These are phyloP conservation scores for Gracilaria vermiculophylla DNA, from an alignment of 23 red algal genomes.

Conservation along the genomic window DNA sequence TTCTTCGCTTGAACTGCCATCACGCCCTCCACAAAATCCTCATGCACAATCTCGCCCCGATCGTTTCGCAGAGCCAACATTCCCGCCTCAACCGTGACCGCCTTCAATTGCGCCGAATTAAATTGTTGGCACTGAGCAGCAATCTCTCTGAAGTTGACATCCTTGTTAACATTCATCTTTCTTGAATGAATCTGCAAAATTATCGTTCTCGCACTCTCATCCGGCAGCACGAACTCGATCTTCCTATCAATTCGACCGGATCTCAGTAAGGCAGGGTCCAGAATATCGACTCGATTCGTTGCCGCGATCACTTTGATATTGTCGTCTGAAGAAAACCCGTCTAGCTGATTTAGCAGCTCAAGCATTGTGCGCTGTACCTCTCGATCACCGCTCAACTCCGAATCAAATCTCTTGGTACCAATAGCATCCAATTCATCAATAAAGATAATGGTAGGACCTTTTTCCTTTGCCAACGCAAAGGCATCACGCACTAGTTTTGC, in stretches of 20 bases:
- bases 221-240: constrained; percentile 97
- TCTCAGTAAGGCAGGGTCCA: constrained; percentile 94
- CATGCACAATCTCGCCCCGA: constrained; percentile 87
- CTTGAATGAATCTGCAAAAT: constrained; percentile 98
- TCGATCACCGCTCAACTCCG: constrained; percentile 93
- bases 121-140: constrained; percentile 94
- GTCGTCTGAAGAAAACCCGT: constrained; percentile 92
- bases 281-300: constrained; percentile 98
- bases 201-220: constrained; percentile 85
- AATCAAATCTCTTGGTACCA: constrained; percentile 99
- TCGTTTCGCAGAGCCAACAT: constrained; percentile 89
- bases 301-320: constrained; percentile 93
- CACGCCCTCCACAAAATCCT: constrained; percentile 99
- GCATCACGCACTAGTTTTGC: constrained; percentile 99
- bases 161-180: constrained; percentile 98
- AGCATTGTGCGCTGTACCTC: constrained; percentile 99
- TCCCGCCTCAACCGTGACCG: constrained; percentile 96
- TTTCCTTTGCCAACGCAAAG: constrained; percentile 97
- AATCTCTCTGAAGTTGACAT: constrained; percentile 95
- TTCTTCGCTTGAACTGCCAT: constrained; percentile 98
- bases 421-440: constrained; percentile 99
- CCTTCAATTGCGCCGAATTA: constrained; percentile 96
- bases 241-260: constrained; percentile 96
- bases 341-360: constrained; percentile 98
- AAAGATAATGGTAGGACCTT: constrained; percentile 99